Base-by-base conservation (phyloP, 1,139 yeast species). In the Hansenula sp. region DNA sequence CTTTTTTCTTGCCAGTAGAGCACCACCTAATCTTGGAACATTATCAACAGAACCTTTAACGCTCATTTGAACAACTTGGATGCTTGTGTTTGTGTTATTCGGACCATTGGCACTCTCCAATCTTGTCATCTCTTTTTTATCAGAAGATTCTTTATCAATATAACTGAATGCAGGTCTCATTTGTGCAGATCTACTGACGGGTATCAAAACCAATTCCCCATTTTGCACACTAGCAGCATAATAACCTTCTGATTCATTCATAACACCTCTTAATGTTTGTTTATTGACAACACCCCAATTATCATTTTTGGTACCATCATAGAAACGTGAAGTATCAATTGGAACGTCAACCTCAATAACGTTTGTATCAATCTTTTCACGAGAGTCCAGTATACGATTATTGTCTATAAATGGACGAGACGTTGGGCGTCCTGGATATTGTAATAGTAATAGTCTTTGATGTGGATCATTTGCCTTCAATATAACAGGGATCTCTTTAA, bases 121-220 rank as follows among this genome's bases (percentile, higher is more conserved):
- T 61, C 51, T 66, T 69, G 47, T 58, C 52, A 53, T 46, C 53
- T 63, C 61, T 52, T 58, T 54, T 45, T 63, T 54, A 43, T 65
- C 64, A 30, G 57, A 55, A 38, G 59, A 61, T 30, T 62, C 64
- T 42, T 62, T 77, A 58, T 86, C 95, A 42, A 90, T 79, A 60
- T 90, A 87, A 51, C 75, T 77, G 67, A 93, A 89, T 49, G 78
- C 77, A 2, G 98, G 94, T 56, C 96, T 74, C 50, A 93, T 63
- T 63, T 91, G 98, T 0, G 85, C 79, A 0, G 87, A 78, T 21
- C 81, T 74, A 41, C 79, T 76, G 2, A 90, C 71, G 0, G 94
- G 89, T 1, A 79, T 66, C 49, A 91, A 63, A 41, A 86, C 81
- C 15, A 90, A 60, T 53, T 76, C 79, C 8, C 69, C 73, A 40